Percentiles rank a stretch among this genome's conserved stretches.
These are phyloP conservation scores for Flaveria trinervia DNA, from an alignment of 129 eudicot genomes.

Conservation along the genomic window DNA sequence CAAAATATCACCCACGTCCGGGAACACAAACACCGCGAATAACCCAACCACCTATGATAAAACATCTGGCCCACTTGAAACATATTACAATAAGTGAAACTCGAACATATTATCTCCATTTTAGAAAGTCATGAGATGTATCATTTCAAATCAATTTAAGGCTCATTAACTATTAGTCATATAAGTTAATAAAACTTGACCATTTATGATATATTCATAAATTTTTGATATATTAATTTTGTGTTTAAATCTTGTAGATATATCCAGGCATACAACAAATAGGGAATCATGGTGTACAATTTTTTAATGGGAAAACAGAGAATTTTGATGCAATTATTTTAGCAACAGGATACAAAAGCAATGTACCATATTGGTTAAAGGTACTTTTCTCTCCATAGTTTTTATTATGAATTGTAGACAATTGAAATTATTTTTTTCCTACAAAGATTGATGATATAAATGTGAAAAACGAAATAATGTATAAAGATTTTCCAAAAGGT, in stretches of 20 bases:
- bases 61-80: too few species aligned
- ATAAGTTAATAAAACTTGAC: background rate
- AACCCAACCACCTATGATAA: too few species aligned
- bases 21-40: too few species aligned
- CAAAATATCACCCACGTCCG: too few species aligned
- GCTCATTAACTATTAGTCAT: background rate
- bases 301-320: constrained; percentile 68
- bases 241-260: constrained; percentile 43
- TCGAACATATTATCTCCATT: too few species aligned
- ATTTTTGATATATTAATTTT: background rate
- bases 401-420: background rate
- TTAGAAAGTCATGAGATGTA: too few species aligned
- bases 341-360: constrained; percentile 99
- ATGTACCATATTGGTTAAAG: constrained; percentile 97
- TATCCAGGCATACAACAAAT: constrained; percentile 56
- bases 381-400: constrained; percentile 42
- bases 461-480: background rate
- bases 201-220: background rate
- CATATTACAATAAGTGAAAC: too few species aligned
- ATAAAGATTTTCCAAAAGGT: background rate
- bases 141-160: too few species aligned
- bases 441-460: background rate
- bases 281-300: constrained; percentile 50
- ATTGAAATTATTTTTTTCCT: background rate
- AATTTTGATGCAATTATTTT: constrained; percentile 83